Percentiles rank a stretch among this genome's conserved stretches.
These are phyloP conservation scores for Globisporangium nunn DNA, from an alignment of 352 stramenopile genomes.

Conservation along the genomic window DNA sequence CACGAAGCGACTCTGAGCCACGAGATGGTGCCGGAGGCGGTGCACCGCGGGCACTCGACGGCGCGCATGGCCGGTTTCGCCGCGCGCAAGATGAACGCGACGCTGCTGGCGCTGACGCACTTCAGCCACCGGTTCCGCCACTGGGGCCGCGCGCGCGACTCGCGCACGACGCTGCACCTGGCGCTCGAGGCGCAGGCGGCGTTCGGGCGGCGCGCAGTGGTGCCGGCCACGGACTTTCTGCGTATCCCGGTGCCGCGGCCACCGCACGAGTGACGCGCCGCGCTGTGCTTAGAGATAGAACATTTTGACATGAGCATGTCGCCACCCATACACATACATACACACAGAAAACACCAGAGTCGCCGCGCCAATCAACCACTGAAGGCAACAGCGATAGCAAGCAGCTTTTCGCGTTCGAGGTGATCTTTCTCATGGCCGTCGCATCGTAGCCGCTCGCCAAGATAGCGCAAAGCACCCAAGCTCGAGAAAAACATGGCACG, in stretches of 20 bases:
- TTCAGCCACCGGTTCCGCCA: conserved; percentile 82
- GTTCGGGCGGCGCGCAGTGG: conserved; percentile 56
- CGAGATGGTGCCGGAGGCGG: conserved; percentile 57
- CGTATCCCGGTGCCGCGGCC: conserved; percentile 60
- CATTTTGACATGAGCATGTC: too few relatives aligned
- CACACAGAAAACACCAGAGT: too few relatives aligned
- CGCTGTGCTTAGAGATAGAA: neutral
- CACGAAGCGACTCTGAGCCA: conserved; percentile 82
- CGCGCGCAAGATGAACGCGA: conserved; percentile 69
- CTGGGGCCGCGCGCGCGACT: conserved; percentile 32
- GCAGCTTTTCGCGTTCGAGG: too few relatives aligned
- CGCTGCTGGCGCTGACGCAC: conserved; percentile 73
- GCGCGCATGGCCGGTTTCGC: conserved; percentile 71
- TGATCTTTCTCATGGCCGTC: too few relatives aligned
- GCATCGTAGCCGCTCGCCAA: too few relatives aligned
- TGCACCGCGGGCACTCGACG: conserved; percentile 73
- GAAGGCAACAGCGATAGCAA: too few relatives aligned
- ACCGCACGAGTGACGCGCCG: conserved; percentile 18
- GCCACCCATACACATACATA: too few relatives aligned
- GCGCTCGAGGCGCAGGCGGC: conserved; percentile 54
- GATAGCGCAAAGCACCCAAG: neutral
- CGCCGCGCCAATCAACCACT: too few relatives aligned
- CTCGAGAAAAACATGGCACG: neutral
- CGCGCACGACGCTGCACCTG: conserved; percentile 60
- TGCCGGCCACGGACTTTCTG: conserved; percentile 76